Evolutionary conservation across 2,329 filamentous ascomycete species (phyloP), one percentile per base, ranked within the genome.

Genomic region (Diaporthe caulivora): DNA sequence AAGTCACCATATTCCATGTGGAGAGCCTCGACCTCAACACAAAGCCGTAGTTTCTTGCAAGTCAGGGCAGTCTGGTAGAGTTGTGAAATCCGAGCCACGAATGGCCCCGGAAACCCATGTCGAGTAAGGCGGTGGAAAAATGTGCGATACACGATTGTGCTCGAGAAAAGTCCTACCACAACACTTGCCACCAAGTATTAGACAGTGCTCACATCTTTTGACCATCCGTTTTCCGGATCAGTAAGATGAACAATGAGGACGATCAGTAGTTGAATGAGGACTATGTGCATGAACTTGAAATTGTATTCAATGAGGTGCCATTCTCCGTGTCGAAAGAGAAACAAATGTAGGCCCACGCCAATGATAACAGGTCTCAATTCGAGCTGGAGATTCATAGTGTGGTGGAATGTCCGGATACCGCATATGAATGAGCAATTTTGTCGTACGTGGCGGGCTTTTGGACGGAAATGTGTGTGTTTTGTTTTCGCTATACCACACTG

Each of bases 1-100:
- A 55, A 57, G 18, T 70, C 65, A 18, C 65, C 65, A 24, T 70
- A 70, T 24, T 44, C 40, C n/a, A 18, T 70, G 7, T 70, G 65
- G 11, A 70, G 65, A 9, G n/a, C 24, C 31, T 57, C 49, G 8
- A 70, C 24, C 37, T 60, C 57, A 24, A 42, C 57, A 44, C 65
- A 57, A 17, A 70, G 24, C 26, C 54, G 34, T 21, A 55, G 9
- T 34, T 57, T 70, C 37, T 60, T 60, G 37, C 2, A 26, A 29
- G 57, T 37, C 0, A 60, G 57, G 15, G 3, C 2, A 3, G 37
- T 60, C 24, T 44, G 37, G 21, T 60, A 60, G 9, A 60, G 2
- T 6, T 60, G 57, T 1, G 57, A 60, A 3, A 42, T 9, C 24
- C 37, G 34, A 18, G 55, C 55, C 34, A 60, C 13, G 13, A 42